These are phyloP conservation scores for Abrus precatorius DNA, from an alignment of 306 rosid genomes.

Conservation along the genomic window DNA sequence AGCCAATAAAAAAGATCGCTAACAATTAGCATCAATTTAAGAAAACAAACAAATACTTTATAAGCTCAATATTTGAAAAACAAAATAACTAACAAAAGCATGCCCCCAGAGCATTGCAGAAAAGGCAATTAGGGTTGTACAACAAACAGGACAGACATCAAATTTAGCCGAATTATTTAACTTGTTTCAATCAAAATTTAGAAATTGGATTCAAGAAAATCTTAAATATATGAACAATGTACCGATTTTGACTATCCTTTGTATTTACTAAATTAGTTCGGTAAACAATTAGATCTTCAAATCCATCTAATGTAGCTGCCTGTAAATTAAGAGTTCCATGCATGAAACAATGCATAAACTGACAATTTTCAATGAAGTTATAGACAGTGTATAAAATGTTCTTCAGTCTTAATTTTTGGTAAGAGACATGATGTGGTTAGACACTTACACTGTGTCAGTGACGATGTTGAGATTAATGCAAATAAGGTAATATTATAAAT, in stretches of 20 bases:
- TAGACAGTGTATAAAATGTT: background rate
- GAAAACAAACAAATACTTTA: slow-evolving; percentile 22
- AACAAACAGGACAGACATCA: slow-evolving; percentile 18
- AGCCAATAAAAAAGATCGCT: slow-evolving; percentile 51
- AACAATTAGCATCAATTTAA: slow-evolving; percentile 47
- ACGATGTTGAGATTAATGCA: too few species aligned
- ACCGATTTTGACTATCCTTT: slow-evolving; percentile 2
- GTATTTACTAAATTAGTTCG: background rate
- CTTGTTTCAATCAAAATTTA: slow-evolving; percentile 6
- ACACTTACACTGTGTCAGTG: background rate
- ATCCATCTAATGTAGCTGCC: slow-evolving; percentile 11
- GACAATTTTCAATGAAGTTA: slow-evolving; percentile 3
- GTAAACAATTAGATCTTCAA: slow-evolving; percentile 15
- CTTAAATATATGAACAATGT: background rate
- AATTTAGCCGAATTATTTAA: slow-evolving; percentile 12
- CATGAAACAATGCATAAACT: slow-evolving; percentile 36
- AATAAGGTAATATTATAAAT: too few species aligned
- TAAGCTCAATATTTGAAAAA: slow-evolving; percentile 22
- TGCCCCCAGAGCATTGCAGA: slow-evolving; percentile 12
- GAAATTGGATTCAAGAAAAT: background rate
- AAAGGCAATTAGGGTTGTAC: slow-evolving; percentile 6
- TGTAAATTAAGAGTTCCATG: background rate
- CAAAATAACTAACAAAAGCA: slow-evolving; percentile 3
- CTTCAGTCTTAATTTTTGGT: background rate
- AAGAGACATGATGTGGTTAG: background rate